Evolutionary conservation across 257 asterid genomes (phyloP), one percentile per base, ranked within the genome.

Genomic region (Solanum appendiculatum): DNA sequence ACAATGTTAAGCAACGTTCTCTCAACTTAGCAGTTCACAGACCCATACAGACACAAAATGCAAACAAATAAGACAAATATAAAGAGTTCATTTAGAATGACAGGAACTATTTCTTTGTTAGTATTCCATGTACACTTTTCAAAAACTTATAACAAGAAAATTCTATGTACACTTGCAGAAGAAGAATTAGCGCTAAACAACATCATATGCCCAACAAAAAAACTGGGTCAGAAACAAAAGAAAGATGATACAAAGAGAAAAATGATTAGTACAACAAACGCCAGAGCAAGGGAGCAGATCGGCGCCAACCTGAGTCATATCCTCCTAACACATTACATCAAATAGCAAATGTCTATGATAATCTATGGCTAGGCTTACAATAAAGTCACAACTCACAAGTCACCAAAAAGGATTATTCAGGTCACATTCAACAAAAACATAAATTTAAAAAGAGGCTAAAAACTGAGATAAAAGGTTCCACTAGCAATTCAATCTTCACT

Each of bases 261-360:
- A 77, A 86, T 48, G 63, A 80, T 48, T 80, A 70, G 88, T 90
- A 93, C 92, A 91, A 86, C 86, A 88, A 89, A 87, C 75, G 40
- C 88, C 78, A 89, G 84, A 91, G 86, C 87, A 86, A 91, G 88
- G 89, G 92, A 92, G 42, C 37, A 87, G 87, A 86, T 63, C 63
- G 51, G 87, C 64, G 88, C 54, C 91, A 91, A 77, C 93, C 91
- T 83, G 81, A 70, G 88, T 84, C 89, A 48, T 91, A 92, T 85
- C 94, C 89, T 92, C 92, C 89, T 93, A 93, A 86, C 87, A 93
- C 95, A 92, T 87, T 90, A 90, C 84, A 90, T 89, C 89, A 89
- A 88, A 90, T 84, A 89, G 83, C 60, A 90, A 87, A 87, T 85
- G 78, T 88, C 90, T 69, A 86, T 88, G 88, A 89, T 39, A 46